These are phyloP conservation scores for Ajuga reptans DNA, from an alignment of 305 asterid species.

Conservation along the genomic window DNA sequence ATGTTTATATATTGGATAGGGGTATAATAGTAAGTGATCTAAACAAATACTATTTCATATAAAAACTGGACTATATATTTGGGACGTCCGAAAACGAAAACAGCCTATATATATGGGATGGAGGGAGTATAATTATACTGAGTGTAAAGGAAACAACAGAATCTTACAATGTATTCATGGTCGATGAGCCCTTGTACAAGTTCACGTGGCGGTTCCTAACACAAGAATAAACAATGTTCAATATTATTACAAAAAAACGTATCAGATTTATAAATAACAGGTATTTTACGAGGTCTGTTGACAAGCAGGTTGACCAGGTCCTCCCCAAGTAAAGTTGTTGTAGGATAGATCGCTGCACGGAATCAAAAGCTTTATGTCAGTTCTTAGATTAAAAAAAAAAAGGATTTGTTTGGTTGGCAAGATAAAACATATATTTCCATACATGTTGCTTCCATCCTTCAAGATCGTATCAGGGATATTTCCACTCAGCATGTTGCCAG, in stretches of 20 bases:
- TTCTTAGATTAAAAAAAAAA: background rate
- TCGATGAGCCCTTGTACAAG: slow-evolving; percentile 61
- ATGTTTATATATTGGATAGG: too few species aligned
- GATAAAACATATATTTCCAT: slow-evolving; percentile 19
- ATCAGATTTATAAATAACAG: slow-evolving; percentile 4
- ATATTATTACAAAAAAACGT: background rate
- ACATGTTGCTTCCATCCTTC: slow-evolving; percentile 61
- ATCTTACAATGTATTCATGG: slow-evolving; percentile 46
- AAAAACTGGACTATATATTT: too few species aligned
- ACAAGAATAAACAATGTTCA: slow-evolving; percentile 15
- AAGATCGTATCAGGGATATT: slow-evolving; percentile 53
- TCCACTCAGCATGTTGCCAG: slow-evolving; percentile 67
- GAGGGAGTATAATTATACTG: background rate
- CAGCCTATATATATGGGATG: too few species aligned
- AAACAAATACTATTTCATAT: too few species aligned
- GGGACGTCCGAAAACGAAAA: too few species aligned
- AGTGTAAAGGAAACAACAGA: slow-evolving; percentile 18
- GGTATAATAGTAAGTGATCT: too few species aligned
- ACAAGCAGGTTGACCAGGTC: slow-evolving; percentile 59
- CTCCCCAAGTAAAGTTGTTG: slow-evolving; percentile 73
- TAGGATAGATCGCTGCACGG: slow-evolving; percentile 71
- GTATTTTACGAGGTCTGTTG: slow-evolving; percentile 41
- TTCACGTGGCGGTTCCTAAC: slow-evolving; percentile 51
- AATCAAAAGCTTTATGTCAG: slow-evolving; percentile 13
- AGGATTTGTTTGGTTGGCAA: background rate